phyloP scores from a whole-genome alignment of 208 protist species.

The Strigomonas culicis region DNA sequence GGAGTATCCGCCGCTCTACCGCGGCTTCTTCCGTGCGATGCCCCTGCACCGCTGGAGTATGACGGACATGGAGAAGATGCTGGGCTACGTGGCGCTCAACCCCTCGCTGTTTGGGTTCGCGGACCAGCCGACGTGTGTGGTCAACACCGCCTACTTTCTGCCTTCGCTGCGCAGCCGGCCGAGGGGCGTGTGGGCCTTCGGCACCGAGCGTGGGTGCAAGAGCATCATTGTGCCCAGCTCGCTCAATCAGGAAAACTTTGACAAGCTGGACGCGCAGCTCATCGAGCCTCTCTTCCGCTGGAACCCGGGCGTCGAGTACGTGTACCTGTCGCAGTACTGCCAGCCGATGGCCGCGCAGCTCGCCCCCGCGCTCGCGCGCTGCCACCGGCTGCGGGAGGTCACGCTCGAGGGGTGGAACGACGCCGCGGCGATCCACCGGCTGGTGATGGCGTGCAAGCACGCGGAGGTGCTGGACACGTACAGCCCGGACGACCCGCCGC shows the following conservation, averaged over 20 bases:
- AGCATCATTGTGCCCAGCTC: constrained; percentile 80
- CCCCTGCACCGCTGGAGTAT: constrained; percentile 79
- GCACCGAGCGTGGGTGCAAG: constrained; percentile 80
- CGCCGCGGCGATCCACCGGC: constrained; percentile 75
- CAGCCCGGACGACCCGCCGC: constrained; percentile 62
- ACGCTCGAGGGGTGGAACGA: constrained; percentile 87
- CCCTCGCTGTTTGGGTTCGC: constrained; percentile 88
- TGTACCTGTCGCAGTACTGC: constrained; percentile 84
- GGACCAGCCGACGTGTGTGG: constrained; percentile 79
- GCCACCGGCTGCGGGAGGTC: constrained; percentile 53
- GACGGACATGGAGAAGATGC: constrained; percentile 58
- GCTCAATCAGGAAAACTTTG: constrained; percentile 67
- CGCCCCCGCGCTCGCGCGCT: constrained; percentile 50
- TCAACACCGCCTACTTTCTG: constrained; percentile 86
- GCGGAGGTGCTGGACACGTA: constrained; percentile 81
- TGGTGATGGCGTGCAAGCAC: constrained; percentile 85
- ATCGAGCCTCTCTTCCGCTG: constrained; percentile 82
- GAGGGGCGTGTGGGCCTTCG: constrained; percentile 77
- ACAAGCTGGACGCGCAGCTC: constrained; percentile 71
- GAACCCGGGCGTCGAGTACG: constrained; percentile 84
- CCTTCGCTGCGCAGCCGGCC: constrained; percentile 66
- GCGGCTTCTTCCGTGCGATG: constrained; percentile 83
- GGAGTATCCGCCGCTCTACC: constrained; percentile 58
- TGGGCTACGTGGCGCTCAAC: constrained; percentile 70
- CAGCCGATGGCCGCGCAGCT: constrained; percentile 77